A percentile compares a stretch with the other conserved stretches of the same genome.
These are phyloP conservation scores for Thermothelomyces thermophilus DNA, from an alignment of 2,329 filamentous ascomycete species.

Conservation along the genomic window DNA sequence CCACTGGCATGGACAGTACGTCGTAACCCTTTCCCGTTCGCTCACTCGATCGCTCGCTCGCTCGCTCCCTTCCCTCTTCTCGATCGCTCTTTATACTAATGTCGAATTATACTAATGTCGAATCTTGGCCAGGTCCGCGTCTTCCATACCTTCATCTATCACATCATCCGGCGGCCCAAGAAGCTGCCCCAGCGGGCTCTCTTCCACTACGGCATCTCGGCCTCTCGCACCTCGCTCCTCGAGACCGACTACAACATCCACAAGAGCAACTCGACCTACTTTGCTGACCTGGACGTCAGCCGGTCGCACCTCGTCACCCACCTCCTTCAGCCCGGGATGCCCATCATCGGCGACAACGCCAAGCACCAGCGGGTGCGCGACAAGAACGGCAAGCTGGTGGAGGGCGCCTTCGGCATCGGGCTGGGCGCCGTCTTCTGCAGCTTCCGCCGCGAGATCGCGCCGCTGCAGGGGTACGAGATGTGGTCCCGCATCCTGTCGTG, in stretches of 20 bases:
- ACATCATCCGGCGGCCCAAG: conserved; percentile 23
- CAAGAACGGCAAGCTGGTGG: conserved; percentile 43
- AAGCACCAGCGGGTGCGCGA: conserved; percentile 45
- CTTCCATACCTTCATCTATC: conserved; percentile 32
- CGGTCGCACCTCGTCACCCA: conserved; percentile 74
- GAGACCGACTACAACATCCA: conserved; percentile 37
- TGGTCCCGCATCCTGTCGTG: conserved; percentile 64
- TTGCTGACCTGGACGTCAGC: conserved; percentile 75
- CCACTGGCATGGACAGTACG: conserved; percentile 71
- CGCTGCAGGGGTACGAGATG: conserved; percentile 65
- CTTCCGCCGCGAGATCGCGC: conserved; percentile 67
- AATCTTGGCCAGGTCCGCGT: conserved; percentile 31
- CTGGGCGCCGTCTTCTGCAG: conserved; percentile 67
- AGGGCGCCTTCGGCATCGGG: conserved; percentile 54
- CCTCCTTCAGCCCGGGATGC: conserved; percentile 54
- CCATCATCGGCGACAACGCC: conserved; percentile 43
- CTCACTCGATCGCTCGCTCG: no score
- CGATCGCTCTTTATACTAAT: no score
- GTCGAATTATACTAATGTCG: no score
- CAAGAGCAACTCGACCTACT: conserved; percentile 62
- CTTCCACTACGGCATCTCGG: conserved; percentile 33
- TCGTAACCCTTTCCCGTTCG: no score
- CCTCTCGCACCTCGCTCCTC: conserved; percentile 28
- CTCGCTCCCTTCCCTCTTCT: no score
- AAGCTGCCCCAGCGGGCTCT: conserved; percentile 28